phyloP scores from a whole-genome alignment of 73 alveolate genomes.

The Urostyla sp. region DNA sequence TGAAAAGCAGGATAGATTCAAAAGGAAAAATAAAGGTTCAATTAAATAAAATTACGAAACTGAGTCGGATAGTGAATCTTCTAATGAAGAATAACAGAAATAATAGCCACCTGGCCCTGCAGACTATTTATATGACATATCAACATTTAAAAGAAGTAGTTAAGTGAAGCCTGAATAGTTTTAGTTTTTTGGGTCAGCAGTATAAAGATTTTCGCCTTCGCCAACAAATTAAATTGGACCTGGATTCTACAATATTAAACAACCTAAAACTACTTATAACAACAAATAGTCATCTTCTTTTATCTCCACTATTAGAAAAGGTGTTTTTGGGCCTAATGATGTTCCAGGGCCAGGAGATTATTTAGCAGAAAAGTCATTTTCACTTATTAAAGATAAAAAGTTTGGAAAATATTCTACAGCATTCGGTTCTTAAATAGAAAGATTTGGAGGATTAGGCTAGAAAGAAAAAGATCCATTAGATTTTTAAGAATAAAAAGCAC shows the following conservation, averaged over 20 bases:
- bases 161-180: constrained; percentile 10
- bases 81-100: not conserved
- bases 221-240: constrained; percentile 7
- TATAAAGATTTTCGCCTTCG: constrained; percentile 15
- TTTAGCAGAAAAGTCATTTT: constrained; percentile 3
- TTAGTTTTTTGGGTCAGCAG: constrained; percentile 26
- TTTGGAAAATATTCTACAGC: constrained; percentile 25
- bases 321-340: no score
- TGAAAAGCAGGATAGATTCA: not conserved
- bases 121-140: not conserved
- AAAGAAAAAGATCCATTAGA: constrained; percentile 12
- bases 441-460: constrained; percentile 42
- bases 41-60: constrained; percentile 25
- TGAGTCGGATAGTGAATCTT: constrained; percentile 16
- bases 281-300: no score
- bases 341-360: constrained; percentile 51
- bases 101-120: constrained; percentile 34
- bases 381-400: constrained; percentile 19
- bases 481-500: no score
- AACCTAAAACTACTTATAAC: no score
- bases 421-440: constrained; percentile 19
- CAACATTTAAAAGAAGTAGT: not conserved
- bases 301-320: no score
- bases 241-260: constrained; percentile 14
- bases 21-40: constrained; percentile 11